These are phyloP conservation scores for Spencermartinsiella ligniputridi DNA, from an alignment of 1,139 yeast species.

Conservation along the genomic window DNA sequence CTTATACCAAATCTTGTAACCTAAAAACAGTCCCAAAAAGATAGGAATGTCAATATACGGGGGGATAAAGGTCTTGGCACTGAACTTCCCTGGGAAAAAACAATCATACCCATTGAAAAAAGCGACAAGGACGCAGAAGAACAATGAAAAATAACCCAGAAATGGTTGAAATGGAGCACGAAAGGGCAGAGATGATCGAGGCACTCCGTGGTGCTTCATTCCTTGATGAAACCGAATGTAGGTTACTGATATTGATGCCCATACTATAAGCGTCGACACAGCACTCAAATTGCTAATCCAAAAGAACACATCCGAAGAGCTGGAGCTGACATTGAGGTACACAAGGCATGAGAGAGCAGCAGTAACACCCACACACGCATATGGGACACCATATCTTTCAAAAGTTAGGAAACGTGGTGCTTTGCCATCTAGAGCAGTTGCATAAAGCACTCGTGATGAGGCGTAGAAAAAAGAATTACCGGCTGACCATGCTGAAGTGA, in stretches of 20 bases:
- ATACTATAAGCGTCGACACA: slow-evolving; percentile 42
- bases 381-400: slow-evolving; percentile 53
- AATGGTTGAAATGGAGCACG: slow-evolving; percentile 47
- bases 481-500: slow-evolving; percentile 58
- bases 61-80: slow-evolving; percentile 49
- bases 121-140: slow-evolving; percentile 51
- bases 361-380: slow-evolving; percentile 39
- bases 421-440: slow-evolving; percentile 49
- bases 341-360: slow-evolving; percentile 41
- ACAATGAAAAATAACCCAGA: slow-evolving; percentile 50
- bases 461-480: slow-evolving; percentile 66
- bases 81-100: slow-evolving; percentile 48
- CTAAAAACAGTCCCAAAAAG: slow-evolving; percentile 44
- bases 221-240: slow-evolving; percentile 53
- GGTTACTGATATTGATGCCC: slow-evolving; percentile 40
- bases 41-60: slow-evolving; percentile 60
- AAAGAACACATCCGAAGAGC: slow-evolving; percentile 54
- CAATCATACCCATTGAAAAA: slow-evolving; percentile 72
- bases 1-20: slow-evolving; percentile 48
- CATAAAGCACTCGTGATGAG: slow-evolving; percentile 49
- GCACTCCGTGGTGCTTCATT: slow-evolving; percentile 59
- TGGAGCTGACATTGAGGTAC: slow-evolving; percentile 54
- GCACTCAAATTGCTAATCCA: slow-evolving; percentile 73
- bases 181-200: slow-evolving; percentile 47
- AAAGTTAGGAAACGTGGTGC: slow-evolving; percentile 53